Base-by-base conservation (phyloP, 345 rosid genomes). In the Aurinia saxatilis region DNA sequence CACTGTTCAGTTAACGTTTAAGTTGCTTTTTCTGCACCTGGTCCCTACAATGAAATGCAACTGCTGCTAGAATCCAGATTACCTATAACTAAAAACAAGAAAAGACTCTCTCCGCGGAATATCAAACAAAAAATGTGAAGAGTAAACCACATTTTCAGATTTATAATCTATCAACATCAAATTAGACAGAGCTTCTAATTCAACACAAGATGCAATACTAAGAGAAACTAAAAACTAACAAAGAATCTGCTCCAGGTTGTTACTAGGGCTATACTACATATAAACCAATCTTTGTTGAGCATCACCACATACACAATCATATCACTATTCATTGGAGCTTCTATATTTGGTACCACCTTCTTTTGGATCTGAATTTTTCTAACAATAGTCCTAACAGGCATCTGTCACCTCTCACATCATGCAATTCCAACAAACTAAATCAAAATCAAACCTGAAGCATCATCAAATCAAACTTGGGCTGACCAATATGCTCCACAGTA, bases 401-500 rank as follows among this genome's bases (percentile, higher is more conserved):
- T 49, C 11, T 2, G 7, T 48, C 38, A 23, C 50, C 49, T 17
- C 41, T 29, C 71, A 13, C 10, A 39, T 0, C 42, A 50, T 19
- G 47, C 14, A 46, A 29, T 21, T 49, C 57, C n/a, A 39, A 45
- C 9, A n/a, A 65, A 36, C 17, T 54, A 21, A 42, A 45, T 14
- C 7, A 46, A 54, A 55, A 42, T 37, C 77, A 53, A 67, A 90
- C 97, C 99, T 86, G 92, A 78, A 86, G 58, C 64, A 90, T 45
- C 55, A 57, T 75, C 17, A 57, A 27, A 50, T 88, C 85, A 39
- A 87, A 90, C 63, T 68, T 74, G 0, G 97, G 99, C 74, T 86
- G 79, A 33, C 99, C 99, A 68, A 88, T 80, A 16, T 95, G 96
- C 34, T 71, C 91, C n/a, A 95, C 99, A 15, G 97, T 84, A 15